phyloP scores from a whole-genome alignment of 192 early-diverging fungal genomes.

The Phycomyces nitens region DNA sequence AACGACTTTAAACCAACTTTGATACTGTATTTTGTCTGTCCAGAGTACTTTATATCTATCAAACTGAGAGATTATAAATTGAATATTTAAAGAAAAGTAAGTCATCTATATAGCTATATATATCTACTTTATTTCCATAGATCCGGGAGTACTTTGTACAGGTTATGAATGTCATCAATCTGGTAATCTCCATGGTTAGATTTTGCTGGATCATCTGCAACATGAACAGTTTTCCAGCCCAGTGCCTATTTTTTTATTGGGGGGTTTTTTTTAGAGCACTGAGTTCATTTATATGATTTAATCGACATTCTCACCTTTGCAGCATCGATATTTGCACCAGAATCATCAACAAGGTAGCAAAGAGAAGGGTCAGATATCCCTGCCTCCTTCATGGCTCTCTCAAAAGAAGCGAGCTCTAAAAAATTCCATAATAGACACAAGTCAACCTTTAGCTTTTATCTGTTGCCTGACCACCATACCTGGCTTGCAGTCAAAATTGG shows the following conservation, averaged over 20 bases:
- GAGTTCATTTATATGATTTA: no score
- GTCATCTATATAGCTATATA: no score
- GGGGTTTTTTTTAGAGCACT: neutral
- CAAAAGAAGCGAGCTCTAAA: slow-evolving; percentile 41
- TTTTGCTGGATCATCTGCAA: slow-evolving; percentile 40
- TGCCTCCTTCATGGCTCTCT: slow-evolving; percentile 65
- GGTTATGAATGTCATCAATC: slow-evolving; percentile 56
- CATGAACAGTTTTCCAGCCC: slow-evolving; percentile 49
- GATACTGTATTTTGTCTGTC: no score
- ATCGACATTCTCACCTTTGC: slow-evolving; percentile 58
- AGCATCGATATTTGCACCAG: slow-evolving; percentile 58
- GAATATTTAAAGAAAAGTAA: no score
- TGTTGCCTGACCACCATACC: slow-evolving; percentile 1
- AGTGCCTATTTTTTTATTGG: slow-evolving; percentile 20
- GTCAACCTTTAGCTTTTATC: neutral
- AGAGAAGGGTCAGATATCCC: slow-evolving; percentile 48
- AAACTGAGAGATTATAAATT: no score
- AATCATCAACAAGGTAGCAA: slow-evolving; percentile 80
- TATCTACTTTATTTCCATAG: slow-evolving; percentile 39
- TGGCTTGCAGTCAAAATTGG: slow-evolving; percentile 75
- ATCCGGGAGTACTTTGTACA: slow-evolving; percentile 59
- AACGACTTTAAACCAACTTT: no score
- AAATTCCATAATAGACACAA: neutral
- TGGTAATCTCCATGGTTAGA: slow-evolving; percentile 53
- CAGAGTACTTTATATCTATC: no score